Evolutionary conservation across 371 early-diverging fungal species (phyloP).

Genomic region (Lichtheimia corymbifera): DNA sequence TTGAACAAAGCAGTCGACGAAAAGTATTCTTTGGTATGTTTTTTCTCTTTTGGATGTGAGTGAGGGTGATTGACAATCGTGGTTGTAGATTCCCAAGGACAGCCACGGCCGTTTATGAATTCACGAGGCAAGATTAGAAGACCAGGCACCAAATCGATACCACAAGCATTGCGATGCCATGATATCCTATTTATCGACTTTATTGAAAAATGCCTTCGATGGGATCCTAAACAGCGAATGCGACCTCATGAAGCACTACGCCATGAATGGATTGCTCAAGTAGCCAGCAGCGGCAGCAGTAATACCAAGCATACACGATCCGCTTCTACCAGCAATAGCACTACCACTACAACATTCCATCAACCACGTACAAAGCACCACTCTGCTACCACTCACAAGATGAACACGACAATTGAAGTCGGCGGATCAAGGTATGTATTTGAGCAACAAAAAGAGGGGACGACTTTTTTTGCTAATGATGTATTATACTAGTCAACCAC

Average conservation of each 20-base stretch:
- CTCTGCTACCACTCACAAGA: neutral
- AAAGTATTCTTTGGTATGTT: constrained; percentile 80
- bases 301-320: too few relatives aligned
- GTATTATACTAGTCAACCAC: neutral
- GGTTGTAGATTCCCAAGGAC: constrained; percentile 56
- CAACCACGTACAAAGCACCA: neutral
- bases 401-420: too few relatives aligned
- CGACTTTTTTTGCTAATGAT: neutral
- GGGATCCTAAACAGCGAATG: constrained; percentile 86
- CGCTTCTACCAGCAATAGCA: constrained; percentile 1
- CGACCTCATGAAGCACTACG: constrained; percentile 77
- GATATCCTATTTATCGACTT: constrained; percentile 83
- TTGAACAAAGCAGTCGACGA: constrained; percentile 76
- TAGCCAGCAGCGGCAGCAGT: too few relatives aligned
- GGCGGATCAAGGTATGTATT: neutral
- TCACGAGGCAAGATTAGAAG: constrained; percentile 82
- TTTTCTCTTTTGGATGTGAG: neutral
- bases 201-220: constrained; percentile 73
- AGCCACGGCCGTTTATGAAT: constrained; percentile 72
- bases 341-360: neutral
- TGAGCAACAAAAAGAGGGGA: too few relatives aligned
- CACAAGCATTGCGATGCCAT: constrained; percentile 62
- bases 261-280: constrained; percentile 69
- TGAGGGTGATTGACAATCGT: neutral
- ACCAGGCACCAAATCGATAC: constrained; percentile 74